phyloP scores from a whole-genome alignment of 2,329 filamentous ascomycete genomes.

The Claviceps sp. region DNA sequence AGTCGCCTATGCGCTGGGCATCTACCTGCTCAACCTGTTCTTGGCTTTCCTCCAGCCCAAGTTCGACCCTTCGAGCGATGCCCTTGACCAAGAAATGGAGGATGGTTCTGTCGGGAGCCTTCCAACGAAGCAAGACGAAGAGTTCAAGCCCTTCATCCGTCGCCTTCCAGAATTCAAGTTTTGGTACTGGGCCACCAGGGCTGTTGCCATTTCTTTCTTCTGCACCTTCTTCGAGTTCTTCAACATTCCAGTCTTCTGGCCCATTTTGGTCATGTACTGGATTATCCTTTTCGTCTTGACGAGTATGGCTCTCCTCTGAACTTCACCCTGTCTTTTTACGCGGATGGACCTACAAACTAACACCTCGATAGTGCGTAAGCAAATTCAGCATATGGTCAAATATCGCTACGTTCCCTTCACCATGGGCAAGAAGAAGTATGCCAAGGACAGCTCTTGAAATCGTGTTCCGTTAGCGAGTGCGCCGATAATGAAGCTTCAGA shows the following conservation, averaged over 20 bases:
- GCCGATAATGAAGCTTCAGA: neutral
- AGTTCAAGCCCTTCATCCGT: conserved; percentile 95
- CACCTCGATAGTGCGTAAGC: conserved; percentile 68
- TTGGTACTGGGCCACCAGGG: conserved; percentile 91
- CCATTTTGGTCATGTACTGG: conserved; percentile 96
- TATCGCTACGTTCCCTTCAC: conserved; percentile 96
- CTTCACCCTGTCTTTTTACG: neutral
- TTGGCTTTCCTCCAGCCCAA: conserved; percentile 96
- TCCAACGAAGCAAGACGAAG: conserved; percentile 90
- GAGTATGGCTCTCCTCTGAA: conserved; percentile 45
- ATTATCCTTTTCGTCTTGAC: conserved; percentile 91
- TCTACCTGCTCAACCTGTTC: conserved; percentile 98
- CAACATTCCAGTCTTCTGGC: conserved; percentile 98
- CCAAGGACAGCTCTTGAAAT: conserved; percentile 41
- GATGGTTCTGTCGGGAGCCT: conserved; percentile 72
- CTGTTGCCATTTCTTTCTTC: conserved; percentile 66
- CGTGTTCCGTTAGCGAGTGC: neutral
- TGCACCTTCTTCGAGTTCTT: conserved; percentile 93
- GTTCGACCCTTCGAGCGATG: conserved; percentile 92
- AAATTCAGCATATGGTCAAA: conserved; percentile 99
- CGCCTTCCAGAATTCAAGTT: conserved; percentile 98
- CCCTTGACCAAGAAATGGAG: conserved; percentile 87
- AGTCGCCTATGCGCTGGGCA: conserved; percentile 96
- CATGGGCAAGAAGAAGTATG: conserved; percentile 76
- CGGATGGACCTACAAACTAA: neutral